Conservation (phyloP, 23 red algal genomes). For the Chondrus crispus region DNA sequence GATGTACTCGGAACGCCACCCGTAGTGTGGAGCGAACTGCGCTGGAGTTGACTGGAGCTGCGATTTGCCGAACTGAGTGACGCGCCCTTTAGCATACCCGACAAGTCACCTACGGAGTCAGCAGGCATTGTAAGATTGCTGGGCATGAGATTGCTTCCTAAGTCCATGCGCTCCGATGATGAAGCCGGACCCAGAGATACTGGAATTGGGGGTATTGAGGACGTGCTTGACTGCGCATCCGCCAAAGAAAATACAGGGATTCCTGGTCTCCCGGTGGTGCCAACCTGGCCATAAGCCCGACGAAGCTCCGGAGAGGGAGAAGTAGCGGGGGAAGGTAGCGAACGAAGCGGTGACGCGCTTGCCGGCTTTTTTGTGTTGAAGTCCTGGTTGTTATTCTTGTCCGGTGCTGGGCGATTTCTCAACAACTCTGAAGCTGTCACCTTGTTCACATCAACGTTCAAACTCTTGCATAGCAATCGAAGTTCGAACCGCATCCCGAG, state of each 20-base stretch:
- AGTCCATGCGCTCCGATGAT: conserved; percentile 15
- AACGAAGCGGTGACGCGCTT: conserved; percentile 5
- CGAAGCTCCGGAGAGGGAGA: conserved; percentile 39
- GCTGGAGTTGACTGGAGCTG: not conserved
- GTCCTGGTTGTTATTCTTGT: conserved; percentile 80
- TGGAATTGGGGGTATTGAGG: conserved; percentile 6
- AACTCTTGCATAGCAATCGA: conserved; percentile 78
- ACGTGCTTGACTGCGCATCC: not conserved
- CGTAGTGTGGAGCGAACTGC: conserved; percentile 10
- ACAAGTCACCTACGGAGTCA: conserved; percentile 53
- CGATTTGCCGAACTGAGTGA: not conserved
- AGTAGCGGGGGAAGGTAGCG: conserved; percentile 34
- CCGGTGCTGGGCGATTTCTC: conserved; percentile 30
- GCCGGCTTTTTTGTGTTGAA: conserved; percentile 56
- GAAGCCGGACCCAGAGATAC: not conserved
- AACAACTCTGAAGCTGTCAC: conserved; percentile 70
- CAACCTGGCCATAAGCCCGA: not conserved
- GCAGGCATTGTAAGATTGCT: conserved; percentile 10
- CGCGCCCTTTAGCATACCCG: conserved; percentile 25
- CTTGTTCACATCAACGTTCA: conserved; percentile 61
- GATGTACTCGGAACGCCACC: not conserved
- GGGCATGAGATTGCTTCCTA: not conserved
- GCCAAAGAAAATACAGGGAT: conserved; percentile 43
- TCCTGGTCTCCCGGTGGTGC: not conserved
- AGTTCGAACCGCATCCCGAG: conserved; percentile 97